Base-by-base conservation (phyloP, 495 filamentous ascomycete genomes). In the Aspergillus ostianus region DNA sequence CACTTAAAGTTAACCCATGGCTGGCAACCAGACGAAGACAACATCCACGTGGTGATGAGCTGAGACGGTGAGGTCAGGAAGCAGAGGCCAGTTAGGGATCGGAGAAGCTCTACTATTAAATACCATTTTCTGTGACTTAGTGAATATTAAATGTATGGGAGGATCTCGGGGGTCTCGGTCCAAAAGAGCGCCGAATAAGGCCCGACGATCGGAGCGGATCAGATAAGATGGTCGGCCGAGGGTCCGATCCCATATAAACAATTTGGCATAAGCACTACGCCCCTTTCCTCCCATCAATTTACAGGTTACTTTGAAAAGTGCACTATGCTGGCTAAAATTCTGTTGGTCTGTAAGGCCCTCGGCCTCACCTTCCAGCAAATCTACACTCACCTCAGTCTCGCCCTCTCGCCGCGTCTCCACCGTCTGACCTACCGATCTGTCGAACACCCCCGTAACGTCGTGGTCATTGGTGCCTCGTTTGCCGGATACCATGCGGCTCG, bases 381-480 rank as follows among this genome's bases (percentile, higher is more conserved):
- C 30, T 20, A 64, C 27, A 67, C 51, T 47, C 54, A 55, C 26
- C 41, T 73, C 15, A 62, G 59, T 6, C 47, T 62, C 47, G 46
- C 45, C 5, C 10, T 73, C 29, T 48, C 59, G 51, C 57, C 65
- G 6, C 48, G 57, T 18, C 1, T 56, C 48, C 55, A 68, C 56
- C 27, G 53, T 55, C 50, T 56, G 20, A 63, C 61, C 41, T 62
- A 70, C 59, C 20, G 29, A 8, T 19, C 63, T 4, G 54, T 64
- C 1, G 21, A 51, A 7, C 48, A 58, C 6, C 64, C 67, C 12
- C 67, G 73, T 23, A 83, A 80, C 57, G 75, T 87, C 18, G 73
- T 86, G 36, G 71, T 85, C 5, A 69, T 86, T 7, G 83, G 84
- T 46, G 84, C 79, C 4, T 84, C 83, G 0, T 85, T 84, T 57